Conservation (phyloP, 1,139 yeast genomes). For the Scheffersomyces titani region DNA sequence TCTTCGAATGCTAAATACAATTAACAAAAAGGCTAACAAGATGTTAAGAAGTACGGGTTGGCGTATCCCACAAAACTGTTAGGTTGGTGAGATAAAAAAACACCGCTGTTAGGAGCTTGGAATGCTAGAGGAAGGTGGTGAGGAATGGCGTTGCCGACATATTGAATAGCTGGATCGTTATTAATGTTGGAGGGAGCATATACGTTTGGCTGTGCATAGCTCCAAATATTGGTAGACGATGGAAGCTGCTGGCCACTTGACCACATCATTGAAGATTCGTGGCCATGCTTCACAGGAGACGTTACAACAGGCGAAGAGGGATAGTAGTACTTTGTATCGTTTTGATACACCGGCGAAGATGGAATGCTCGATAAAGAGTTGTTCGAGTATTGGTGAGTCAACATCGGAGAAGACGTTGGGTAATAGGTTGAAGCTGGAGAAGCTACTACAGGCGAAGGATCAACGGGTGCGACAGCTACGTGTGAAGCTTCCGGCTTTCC, state of each 20-base stretch:
- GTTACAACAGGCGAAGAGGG: conserved; percentile 13
- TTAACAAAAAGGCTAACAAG: conserved; percentile 7
- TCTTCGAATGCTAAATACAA: no score
- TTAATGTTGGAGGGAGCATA: conserved; percentile 3
- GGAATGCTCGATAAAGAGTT: conserved; percentile 18
- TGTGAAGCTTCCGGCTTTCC: conserved; percentile 4
- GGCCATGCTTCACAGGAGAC: conserved; percentile 12
- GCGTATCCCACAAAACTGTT: conserved; percentile 37
- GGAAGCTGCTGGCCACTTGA: conserved; percentile 5
- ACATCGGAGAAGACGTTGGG: conserved; percentile 23
- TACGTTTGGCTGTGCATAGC: conserved; percentile 5
- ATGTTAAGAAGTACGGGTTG: conserved; percentile 34
- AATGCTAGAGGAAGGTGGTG: conserved; percentile 6
- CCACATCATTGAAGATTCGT: conserved; percentile 4
- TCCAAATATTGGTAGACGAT: conserved; percentile 12
- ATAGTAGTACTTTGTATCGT: conserved; percentile 9
- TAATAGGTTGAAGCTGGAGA: conserved; percentile 12
- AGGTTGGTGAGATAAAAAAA: conserved; percentile 7
- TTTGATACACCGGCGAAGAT: conserved; percentile 25
- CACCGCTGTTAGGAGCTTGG: conserved; percentile 3
- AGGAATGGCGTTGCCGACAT: conserved; percentile 7
- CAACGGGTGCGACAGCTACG: conserved; percentile 3
- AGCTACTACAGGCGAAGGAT: conserved; percentile 4
- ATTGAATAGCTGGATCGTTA: conserved; percentile 14
- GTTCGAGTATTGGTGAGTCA: conserved; percentile 6